These are phyloP conservation scores for Oropetium thomaeum DNA, from an alignment of 176 grass and related monocot species.

Conservation along the genomic window DNA sequence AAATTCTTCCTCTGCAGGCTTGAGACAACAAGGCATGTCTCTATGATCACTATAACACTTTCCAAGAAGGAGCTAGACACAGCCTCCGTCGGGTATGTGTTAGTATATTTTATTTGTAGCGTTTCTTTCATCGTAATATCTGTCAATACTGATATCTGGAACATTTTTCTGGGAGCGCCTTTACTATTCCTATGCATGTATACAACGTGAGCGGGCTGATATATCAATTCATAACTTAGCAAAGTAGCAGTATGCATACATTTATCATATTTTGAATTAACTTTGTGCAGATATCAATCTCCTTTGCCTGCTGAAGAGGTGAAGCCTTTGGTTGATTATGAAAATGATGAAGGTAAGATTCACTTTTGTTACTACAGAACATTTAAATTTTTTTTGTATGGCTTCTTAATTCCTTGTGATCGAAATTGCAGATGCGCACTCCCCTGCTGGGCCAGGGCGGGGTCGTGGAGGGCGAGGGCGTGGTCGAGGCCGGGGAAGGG, in stretches of 20 bases:
- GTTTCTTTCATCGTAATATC: neutral
- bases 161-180: neutral
- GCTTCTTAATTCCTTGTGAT: slow-evolving; percentile 17
- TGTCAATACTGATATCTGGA: too few species aligned
- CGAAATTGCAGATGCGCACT: slow-evolving; percentile 63
- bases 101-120: neutral
- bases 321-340: slow-evolving; percentile 77
- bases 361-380: neutral
- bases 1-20: slow-evolving; percentile 46
- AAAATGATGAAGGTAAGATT: slow-evolving; percentile 78
- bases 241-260: neutral
- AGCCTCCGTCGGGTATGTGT: slow-evolving; percentile 66
- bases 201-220: neutral
- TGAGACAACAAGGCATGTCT: slow-evolving; percentile 96
- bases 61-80: slow-evolving; percentile 86
- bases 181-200: neutral
- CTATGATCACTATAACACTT: slow-evolving; percentile 83
- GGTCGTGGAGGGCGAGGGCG: slow-evolving; percentile 61
- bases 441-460: slow-evolving; percentile 65
- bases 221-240: neutral
- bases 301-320: slow-evolving; percentile 80
- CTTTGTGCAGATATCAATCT: slow-evolving; percentile 78
- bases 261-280: slow-evolving; percentile 6
- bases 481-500: slow-evolving; percentile 49
- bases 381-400: neutral